These are phyloP conservation scores for Neonectria coccinea DNA, from an alignment of 2,329 filamentous ascomycete genomes.

Conservation along the genomic window DNA sequence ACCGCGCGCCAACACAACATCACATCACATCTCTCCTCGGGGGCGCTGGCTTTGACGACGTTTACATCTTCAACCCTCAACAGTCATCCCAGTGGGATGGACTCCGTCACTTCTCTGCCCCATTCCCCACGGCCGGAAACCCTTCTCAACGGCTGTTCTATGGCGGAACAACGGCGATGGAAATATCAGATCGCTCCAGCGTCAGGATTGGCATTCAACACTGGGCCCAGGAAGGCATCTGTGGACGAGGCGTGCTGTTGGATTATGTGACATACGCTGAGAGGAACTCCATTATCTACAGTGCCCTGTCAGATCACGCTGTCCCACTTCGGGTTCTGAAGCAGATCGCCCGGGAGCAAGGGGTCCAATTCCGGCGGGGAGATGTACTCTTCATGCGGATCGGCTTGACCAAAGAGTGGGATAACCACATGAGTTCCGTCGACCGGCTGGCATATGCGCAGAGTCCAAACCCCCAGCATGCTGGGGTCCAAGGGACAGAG, in stretches of 20 bases:
- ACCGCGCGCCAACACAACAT: constrained; percentile 62
- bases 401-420: constrained; percentile 48
- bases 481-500: constrained; percentile 61
- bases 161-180: constrained; percentile 58
- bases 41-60: constrained; percentile 61
- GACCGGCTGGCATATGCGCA: constrained; percentile 62
- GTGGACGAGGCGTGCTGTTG: constrained; percentile 23
- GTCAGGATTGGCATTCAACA: constrained; percentile 61
- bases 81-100: constrained; percentile 66
- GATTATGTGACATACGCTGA: constrained; percentile 25
- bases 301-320: constrained; percentile 22
- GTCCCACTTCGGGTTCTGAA: constrained; percentile 15
- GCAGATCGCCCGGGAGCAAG: constrained; percentile 15
- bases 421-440: constrained; percentile 45
- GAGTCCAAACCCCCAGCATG: constrained; percentile 48
- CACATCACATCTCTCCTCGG: constrained; percentile 61
- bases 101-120: constrained; percentile 61
- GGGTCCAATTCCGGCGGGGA: constrained; percentile 14
- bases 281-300: constrained; percentile 13
- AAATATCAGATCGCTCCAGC: constrained; percentile 58
- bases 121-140: constrained; percentile 49
- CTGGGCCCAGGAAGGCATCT: constrained; percentile 53
- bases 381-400: constrained; percentile 29
- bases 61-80: constrained; percentile 63
- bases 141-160: constrained; percentile 58